Evolutionary conservation across 73 alveolate species (phyloP).

Genomic region (Symbiodinium natans): DNA sequence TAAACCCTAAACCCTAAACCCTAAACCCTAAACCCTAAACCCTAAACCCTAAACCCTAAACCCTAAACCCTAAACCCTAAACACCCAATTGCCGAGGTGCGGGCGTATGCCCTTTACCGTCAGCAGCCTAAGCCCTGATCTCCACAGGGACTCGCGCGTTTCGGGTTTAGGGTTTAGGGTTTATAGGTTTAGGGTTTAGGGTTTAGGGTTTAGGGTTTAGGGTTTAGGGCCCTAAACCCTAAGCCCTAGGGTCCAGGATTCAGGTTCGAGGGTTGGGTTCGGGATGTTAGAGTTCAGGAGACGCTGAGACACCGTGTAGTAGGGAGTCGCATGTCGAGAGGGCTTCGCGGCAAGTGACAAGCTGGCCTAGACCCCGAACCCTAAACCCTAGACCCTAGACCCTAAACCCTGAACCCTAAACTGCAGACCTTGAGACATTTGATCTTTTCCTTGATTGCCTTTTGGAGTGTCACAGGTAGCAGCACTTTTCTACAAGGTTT

Average conservation of each 20-base stretch:
- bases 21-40: background rate
- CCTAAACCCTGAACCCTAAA: background rate
- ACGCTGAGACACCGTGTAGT: too few relatives aligned
- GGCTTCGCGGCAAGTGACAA: too few relatives aligned
- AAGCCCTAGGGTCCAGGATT: too few relatives aligned
- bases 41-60: background rate
- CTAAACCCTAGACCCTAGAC: background rate
- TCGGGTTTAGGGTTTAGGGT: background rate
- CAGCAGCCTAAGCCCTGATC: constrained; percentile 70
- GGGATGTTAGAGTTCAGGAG: too few relatives aligned
- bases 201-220: background rate
- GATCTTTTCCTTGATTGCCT: too few relatives aligned
- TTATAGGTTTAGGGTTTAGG: background rate
- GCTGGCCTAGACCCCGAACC: too few relatives aligned
- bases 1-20: background rate
- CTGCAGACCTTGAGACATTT: too few relatives aligned
- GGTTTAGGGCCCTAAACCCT: background rate
- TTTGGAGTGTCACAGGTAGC: too few relatives aligned
- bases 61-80: background rate
- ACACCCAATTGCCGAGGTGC: constrained; percentile 26
- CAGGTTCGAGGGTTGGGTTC: too few relatives aligned
- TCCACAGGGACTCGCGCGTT: constrained; percentile 26
- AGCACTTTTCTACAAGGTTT: too few relatives aligned
- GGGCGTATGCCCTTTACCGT: constrained; percentile 86
- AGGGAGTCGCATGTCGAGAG: too few relatives aligned